phyloP scores from a whole-genome alignment of 2,329 filamentous ascomycete species.

The Fusarium compactum region DNA sequence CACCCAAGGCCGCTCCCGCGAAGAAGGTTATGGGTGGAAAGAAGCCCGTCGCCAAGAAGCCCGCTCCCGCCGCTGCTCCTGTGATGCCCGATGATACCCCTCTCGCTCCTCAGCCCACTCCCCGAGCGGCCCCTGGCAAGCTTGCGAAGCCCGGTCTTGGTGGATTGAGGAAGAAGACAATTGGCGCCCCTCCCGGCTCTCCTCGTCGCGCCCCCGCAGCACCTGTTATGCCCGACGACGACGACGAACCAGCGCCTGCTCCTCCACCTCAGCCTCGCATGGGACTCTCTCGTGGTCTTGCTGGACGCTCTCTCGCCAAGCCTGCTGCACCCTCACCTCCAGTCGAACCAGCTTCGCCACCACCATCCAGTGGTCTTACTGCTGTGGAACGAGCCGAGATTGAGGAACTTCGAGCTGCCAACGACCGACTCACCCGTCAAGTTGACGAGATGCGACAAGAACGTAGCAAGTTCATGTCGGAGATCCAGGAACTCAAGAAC shows the following conservation, averaged over 20 bases:
- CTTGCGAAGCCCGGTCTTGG: conserved; percentile 66
- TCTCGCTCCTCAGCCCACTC: conserved; percentile 68
- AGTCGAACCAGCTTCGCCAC: conserved; percentile 66
- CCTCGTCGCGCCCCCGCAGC: conserved; percentile 63
- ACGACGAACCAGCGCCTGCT: conserved; percentile 69
- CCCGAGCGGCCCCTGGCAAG: conserved; percentile 64
- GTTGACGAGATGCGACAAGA: conserved; percentile 87
- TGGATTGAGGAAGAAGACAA: conserved; percentile 70
- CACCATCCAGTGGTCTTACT: conserved; percentile 74
- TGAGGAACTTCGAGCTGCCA: conserved; percentile 86
- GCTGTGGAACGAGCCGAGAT: conserved; percentile 91
- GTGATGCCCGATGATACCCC: conserved; percentile 63
- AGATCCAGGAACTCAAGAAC: conserved; percentile 94
- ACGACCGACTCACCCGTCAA: conserved; percentile 80
- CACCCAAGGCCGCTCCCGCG: conserved; percentile 63
- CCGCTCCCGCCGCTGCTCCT: conserved; percentile 53
- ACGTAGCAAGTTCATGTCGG: conserved; percentile 82
- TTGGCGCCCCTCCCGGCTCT: conserved; percentile 66
- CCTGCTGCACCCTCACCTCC: conserved; percentile 67
- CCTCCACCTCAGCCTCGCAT: conserved; percentile 69
- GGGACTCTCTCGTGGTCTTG: conserved; percentile 81
- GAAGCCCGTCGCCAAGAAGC: conserved; percentile 60
- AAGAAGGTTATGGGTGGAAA: conserved; percentile 62
- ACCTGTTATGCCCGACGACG: conserved; percentile 59
- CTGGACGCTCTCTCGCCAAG: conserved; percentile 86